Percentiles rank a stretch among this genome's conserved stretches.
Conservation (phyloP, 1,284 basidiomycete genomes). For the Trichosporon ovoides region DNA sequence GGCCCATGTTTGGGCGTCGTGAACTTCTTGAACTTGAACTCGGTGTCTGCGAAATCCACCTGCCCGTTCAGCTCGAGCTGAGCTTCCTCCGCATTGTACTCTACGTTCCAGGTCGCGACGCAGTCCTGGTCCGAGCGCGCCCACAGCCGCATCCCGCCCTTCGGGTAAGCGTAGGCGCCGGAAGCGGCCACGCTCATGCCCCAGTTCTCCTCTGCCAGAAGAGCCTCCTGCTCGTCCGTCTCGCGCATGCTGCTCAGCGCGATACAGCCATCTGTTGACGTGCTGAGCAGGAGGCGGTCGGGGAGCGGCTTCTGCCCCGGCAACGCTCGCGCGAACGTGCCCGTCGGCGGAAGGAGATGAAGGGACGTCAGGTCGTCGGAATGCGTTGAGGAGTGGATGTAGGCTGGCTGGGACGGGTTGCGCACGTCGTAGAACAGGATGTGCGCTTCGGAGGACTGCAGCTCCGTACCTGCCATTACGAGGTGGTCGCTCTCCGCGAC, state of each 20-base stretch:
- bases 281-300: conserved; percentile 46
- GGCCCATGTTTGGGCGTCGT: conserved; percentile 23
- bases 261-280: conserved; percentile 51
- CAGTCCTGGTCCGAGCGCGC: conserved; percentile 49
- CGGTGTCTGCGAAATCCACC: conserved; percentile 24
- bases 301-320: conserved; percentile 25
- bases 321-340: conserved; percentile 24
- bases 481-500: conserved; percentile 41
- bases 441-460: conserved; percentile 50
- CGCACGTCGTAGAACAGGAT: conserved; percentile 51
- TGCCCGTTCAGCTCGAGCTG: conserved; percentile 39
- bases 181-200: conserved; percentile 46
- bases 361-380: conserved; percentile 53
- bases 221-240: conserved; percentile 52
- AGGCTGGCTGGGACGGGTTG: conserved; percentile 41
- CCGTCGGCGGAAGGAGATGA: conserved; percentile 47
- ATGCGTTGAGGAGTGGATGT: conserved; percentile 51
- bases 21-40: conserved; percentile 38
- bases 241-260: conserved; percentile 48
- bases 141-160: conserved; percentile 43
- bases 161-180: conserved; percentile 24
- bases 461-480: conserved; percentile 51
- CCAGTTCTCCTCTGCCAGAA: conserved; percentile 47
- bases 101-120: conserved; percentile 39
- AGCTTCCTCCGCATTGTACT: conserved; percentile 25